Conservation (phyloP, 352 stramenopile genomes). For the Sclerospora graminicola region DNA sequence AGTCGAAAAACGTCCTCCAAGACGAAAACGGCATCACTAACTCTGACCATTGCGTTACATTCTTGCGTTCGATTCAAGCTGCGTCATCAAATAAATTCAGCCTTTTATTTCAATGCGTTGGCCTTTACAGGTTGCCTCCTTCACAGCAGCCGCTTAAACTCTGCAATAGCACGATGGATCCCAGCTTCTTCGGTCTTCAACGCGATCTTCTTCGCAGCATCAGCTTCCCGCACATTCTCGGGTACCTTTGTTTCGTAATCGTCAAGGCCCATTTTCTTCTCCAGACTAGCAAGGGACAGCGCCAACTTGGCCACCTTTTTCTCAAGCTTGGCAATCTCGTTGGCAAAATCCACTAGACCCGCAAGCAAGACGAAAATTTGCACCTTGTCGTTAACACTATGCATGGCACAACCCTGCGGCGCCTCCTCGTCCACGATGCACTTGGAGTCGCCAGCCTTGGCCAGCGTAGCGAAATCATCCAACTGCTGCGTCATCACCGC, state of each 20-base stretch:
- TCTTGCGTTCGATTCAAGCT: too few species aligned
- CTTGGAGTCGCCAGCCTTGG: conserved; percentile 86
- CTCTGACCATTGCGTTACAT: too few species aligned
- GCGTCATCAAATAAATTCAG: too few species aligned
- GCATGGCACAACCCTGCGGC: conserved; percentile 86
- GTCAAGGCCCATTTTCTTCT: conserved; percentile 75
- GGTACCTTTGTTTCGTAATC: conserved; percentile 78
- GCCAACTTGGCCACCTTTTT: conserved; percentile 82
- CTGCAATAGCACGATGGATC: conserved; percentile 64
- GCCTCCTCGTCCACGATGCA: conserved; percentile 77
- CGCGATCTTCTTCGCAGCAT: conserved; percentile 68
- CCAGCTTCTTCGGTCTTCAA: conserved; percentile 73
- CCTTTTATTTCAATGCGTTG: too few species aligned
- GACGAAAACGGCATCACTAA: too few species aligned
- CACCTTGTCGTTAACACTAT: conserved; percentile 91
- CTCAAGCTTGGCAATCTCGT: conserved; percentile 86
- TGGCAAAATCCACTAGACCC: conserved; percentile 79
- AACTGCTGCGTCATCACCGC: conserved; percentile 67
- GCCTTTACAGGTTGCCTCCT: too few species aligned
- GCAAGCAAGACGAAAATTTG: conserved; percentile 83
- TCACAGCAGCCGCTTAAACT: conserved; percentile 73
- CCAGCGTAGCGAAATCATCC: conserved; percentile 93
- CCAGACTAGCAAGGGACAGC: conserved; percentile 54
- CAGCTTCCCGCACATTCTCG: conserved; percentile 63
- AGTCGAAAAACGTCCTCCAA: too few species aligned